A percentile compares a stretch with the other conserved stretches of the same genome.
Conservation (phyloP, 2,329 filamentous ascomycete genomes). For the Fusarium brevicatenulatum region DNA sequence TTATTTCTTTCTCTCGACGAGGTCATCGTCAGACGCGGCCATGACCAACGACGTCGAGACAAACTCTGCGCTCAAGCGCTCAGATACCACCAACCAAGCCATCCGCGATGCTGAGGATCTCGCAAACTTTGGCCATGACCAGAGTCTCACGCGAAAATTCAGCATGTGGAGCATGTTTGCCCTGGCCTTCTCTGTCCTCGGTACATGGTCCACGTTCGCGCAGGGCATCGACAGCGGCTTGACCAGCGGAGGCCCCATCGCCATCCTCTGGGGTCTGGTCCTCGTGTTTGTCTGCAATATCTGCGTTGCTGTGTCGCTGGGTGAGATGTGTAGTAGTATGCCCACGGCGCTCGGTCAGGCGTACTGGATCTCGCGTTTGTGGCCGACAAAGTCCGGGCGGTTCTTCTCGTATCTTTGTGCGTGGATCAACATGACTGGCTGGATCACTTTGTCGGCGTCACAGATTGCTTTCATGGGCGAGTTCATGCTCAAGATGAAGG, state of each 20-base stretch:
- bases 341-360: constrained; percentile 69
- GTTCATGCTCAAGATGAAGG: constrained; percentile 66
- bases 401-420: constrained; percentile 66
- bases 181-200: constrained; percentile 66
- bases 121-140: constrained; percentile 53
- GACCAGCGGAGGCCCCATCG: constrained; percentile 63
- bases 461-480: constrained; percentile 68
- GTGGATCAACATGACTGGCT: constrained; percentile 70
- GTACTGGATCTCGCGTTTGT: constrained; percentile 60
- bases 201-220: constrained; percentile 68
- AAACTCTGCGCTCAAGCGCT: constrained; percentile 38
- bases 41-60: constrained; percentile 43
- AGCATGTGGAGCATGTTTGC: constrained; percentile 66
- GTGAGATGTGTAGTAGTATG: constrained; percentile 67
- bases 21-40: constrained; percentile 38
- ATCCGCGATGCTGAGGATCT: constrained; percentile 53
- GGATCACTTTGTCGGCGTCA: constrained; percentile 66
- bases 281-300: constrained; percentile 64
- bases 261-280: constrained; percentile 65
- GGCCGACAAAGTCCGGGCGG: constrained; percentile 54
- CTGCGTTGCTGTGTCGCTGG: constrained; percentile 64
- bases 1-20: constrained; percentile 17
- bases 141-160: constrained; percentile 59
- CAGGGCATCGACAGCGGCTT: constrained; percentile 60
- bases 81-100: constrained; percentile 41